Evolutionary conservation across 2,329 filamentous ascomycete species (phyloP), one percentile per base, ranked within the genome.

Genomic region (Sporothrix globosa): DNA sequence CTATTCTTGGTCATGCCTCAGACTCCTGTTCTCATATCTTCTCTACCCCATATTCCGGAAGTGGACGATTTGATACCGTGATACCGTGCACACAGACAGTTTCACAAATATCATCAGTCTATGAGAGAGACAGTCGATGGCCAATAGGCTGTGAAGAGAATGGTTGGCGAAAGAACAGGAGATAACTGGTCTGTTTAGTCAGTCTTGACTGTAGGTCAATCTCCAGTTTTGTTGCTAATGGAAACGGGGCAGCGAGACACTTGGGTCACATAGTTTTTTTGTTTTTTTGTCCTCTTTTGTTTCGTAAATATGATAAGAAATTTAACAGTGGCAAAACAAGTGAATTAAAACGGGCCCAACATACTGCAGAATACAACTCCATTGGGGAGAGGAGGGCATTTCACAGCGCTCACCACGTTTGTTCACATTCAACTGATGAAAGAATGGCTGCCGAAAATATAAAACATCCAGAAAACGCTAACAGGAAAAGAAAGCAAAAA

Each of bases 31-130:
- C 27, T n/a, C 19, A n/a, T 19, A 21, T 21, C 3, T 48, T 30
- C 61, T 3, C 19, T 67, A 44, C 50, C 50, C 65, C 34, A 53
- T 67, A 54, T 54, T 46, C 39, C 65, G 14, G 30, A 14, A 52
- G 3, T 17, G 24, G 46, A 21, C 44, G 21, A 46, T 9, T 44
- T 34, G 44, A 50, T 14, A 48, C 61, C 27, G 61, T 65, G 44
- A n/a, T 10, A 65, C 61, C 44, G 50, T 50, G 46, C 44, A 65
- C 44, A 27, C 19, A 41, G 58, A 41, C 56, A 19, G 56, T 61
- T n/a, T 21, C 44, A 61, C 41, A 13, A 10, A 30, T 48, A 48
- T 24, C 21, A 11, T 11, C 19, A 48, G 24, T 21, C n/a, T 48
- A 63, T 30, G 30, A 63, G 24, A 48, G 11, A 24, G 27, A 14